Percentiles rank a stretch among this genome's conserved stretches.
Conservation (phyloP, 1,139 yeast genomes). For the Taiozyma onychis region DNA sequence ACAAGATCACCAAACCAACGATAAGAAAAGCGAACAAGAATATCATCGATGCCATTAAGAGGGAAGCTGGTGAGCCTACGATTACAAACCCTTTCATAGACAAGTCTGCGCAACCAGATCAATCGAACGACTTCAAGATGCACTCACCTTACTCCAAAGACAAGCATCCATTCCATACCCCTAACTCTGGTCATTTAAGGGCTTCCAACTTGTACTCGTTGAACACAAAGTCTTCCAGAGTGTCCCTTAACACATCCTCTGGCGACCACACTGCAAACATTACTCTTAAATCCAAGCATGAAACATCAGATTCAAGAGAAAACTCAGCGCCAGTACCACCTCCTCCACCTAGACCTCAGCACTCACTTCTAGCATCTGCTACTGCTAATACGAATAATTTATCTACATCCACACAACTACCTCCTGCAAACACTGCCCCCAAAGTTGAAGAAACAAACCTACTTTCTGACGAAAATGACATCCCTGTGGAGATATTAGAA, state of each 20-base stretch:
- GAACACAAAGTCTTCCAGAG: background rate
- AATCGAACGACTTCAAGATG: conserved; percentile 3
- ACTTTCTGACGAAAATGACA: conserved; percentile 17
- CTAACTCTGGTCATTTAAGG: background rate
- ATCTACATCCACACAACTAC: background rate
- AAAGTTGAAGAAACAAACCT: conserved; percentile 1
- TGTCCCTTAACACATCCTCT: background rate
- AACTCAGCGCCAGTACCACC: background rate
- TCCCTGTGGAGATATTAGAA: conserved; percentile 43
- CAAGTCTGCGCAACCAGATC: background rate
- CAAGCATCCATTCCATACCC: background rate
- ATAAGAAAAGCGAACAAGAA: background rate
- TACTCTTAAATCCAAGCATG: background rate
- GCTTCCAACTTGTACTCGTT: background rate
- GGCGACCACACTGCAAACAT: background rate
- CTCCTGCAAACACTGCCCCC: background rate
- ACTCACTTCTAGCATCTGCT: background rate
- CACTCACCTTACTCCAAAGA: conserved; percentile 2
- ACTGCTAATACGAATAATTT: background rate
- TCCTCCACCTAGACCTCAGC: background rate
- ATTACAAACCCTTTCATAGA: conserved; percentile 3
- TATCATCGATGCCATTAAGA: conserved; percentile 2
- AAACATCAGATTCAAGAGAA: background rate
- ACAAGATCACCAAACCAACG: background rate
- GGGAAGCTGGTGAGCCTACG: conserved; percentile 4